Base-by-base conservation (phyloP, 2,329 filamentous ascomycete genomes). In the Colletotrichum tanaceti region DNA sequence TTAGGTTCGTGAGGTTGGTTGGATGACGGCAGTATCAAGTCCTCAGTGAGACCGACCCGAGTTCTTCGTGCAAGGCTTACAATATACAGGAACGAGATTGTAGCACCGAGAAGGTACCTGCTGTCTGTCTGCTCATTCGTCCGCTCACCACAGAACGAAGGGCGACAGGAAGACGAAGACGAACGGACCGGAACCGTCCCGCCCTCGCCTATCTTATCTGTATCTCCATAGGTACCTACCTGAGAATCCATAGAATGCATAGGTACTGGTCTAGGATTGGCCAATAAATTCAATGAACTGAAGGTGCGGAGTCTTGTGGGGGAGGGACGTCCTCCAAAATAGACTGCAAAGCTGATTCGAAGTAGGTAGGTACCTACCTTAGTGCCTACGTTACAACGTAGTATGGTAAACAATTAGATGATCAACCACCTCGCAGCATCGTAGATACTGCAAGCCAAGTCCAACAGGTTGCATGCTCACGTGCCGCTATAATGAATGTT, bases 151-250 rank as follows among this genome's bases (percentile, higher is more conserved):
- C 1, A 13, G n/a, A 13, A 3, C 18, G n/a, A 53, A 24, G 32
- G n/a, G 32, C 6, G 13, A 16, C n/a, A 35, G 52, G n/a, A 39
- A 39, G 14, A n/a, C 24, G 35, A 39, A 39, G 50, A 22, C 5
- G 32, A 39, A 39, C 5, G 32, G 39, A 18, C 39, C 13, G 39
- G 32, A 54, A 39, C 13, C n/a, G 32, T 35, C n/a, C 22, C 41
- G n/a, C 35, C 14, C 4, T 39, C 20, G 43, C 32, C 44, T 49
- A 59, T 49, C 32, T 59, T 59, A 49, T 59, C 57, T 39, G 13
- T 14, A 49, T 39, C 57, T 28, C 41, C 57, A 38, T 18, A n/a
- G n/a, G n/a, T n/a, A n/a, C n/a, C n/a, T n/a, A 35, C 32, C 32
- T 10, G 9, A 39, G n/a, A 13, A 43, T 16, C 4, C 11, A 13